Conservation (phyloP, 345 rosid species). For the Rhizophora apiculata region DNA sequence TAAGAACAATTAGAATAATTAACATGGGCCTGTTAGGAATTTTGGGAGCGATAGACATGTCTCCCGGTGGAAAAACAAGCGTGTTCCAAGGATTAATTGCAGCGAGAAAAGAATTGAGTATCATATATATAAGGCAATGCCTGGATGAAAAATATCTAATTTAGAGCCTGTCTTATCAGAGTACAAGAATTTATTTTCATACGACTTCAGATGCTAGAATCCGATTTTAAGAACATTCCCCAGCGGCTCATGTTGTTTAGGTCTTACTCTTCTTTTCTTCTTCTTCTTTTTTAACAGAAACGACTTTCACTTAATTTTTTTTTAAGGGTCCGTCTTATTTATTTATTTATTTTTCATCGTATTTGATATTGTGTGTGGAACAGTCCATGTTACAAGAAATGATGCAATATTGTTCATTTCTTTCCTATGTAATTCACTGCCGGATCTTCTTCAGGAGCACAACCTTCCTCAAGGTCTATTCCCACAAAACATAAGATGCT, state of each 20-base stretch:
- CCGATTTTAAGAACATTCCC: slow-evolving; percentile 51
- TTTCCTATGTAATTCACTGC: slow-evolving; percentile 47
- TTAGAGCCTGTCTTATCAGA: background rate
- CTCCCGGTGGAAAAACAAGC: no score
- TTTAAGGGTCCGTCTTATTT: no score
- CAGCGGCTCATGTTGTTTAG: slow-evolving; percentile 32
- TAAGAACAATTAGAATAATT: no score
- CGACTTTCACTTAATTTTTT: no score
- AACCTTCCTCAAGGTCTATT: slow-evolving; percentile 86
- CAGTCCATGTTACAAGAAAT: background rate
- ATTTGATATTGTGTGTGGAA: no score
- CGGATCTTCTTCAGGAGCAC: slow-evolving; percentile 86
- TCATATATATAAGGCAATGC: background rate
- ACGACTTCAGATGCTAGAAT: slow-evolving; percentile 19
- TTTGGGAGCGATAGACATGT: no score
- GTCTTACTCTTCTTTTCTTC: background rate
- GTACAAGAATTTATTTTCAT: background rate
- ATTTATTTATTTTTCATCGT: no score
- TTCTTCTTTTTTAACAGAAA: no score
- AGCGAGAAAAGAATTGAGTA: background rate
- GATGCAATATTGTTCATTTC: background rate
- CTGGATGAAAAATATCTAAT: background rate
- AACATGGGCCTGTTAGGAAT: no score
- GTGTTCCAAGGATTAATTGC: no score
- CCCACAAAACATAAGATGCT: slow-evolving; percentile 78